Conservation (phyloP, 129 eudicot species). For the Arctium minus region DNA sequence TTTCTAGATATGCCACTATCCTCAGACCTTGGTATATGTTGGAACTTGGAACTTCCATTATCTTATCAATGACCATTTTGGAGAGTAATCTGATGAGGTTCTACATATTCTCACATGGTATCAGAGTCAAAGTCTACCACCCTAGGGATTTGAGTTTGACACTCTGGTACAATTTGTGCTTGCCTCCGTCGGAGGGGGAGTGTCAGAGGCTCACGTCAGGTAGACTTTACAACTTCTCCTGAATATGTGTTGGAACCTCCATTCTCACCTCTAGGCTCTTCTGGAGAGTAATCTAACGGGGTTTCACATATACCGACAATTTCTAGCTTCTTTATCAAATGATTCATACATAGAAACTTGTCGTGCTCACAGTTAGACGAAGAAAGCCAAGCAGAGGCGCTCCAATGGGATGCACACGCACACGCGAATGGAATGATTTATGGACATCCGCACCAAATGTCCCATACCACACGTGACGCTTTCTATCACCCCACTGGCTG, state of each 20-base stretch:
- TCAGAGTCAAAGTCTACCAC: neutral
- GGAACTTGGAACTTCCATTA: neutral
- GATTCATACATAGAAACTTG: neutral
- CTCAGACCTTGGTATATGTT: neutral
- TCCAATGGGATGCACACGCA: constrained; percentile 42
- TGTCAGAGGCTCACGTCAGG: neutral
- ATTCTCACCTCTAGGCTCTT: neutral
- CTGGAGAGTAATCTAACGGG: neutral
- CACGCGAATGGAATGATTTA: constrained; percentile 31
- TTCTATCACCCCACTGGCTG: constrained; percentile 36
- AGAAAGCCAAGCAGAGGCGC: constrained; percentile 38
- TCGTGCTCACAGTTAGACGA: constrained; percentile 30
- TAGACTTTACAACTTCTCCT: too few species aligned
- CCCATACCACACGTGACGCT: constrained; percentile 28
- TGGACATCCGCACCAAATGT: constrained; percentile 32
- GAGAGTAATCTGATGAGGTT: neutral
- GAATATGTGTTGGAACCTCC: neutral
- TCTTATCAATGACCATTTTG: neutral
- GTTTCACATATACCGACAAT: neutral
- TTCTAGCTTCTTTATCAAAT: neutral
- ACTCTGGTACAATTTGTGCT: neutral
- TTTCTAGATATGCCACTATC: too few species aligned
- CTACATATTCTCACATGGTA: neutral
- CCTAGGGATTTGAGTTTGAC: neutral
- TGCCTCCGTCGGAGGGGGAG: neutral